Evolutionary conservation across 73 alveolate species (phyloP).

Genomic region (Strombidium stylifer): DNA sequence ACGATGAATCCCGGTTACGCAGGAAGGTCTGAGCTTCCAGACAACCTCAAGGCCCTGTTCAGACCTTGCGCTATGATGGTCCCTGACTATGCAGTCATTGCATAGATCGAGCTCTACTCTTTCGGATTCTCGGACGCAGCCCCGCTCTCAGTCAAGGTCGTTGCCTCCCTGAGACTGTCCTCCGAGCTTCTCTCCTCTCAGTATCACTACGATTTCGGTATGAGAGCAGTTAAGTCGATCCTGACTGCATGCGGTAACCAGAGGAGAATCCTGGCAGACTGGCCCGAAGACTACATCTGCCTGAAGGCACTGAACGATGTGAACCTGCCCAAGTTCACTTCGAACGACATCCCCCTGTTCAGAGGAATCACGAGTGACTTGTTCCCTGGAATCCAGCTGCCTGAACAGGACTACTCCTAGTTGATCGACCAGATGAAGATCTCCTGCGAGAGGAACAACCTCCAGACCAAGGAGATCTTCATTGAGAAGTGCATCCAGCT

Average conservation of each 20-base stretch:
- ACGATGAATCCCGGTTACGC: constrained; percentile 99
- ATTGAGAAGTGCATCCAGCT: constrained; percentile 96
- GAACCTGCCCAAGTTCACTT: constrained; percentile 96
- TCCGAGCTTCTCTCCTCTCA: constrained; percentile 98
- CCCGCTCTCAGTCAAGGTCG: constrained; percentile 96
- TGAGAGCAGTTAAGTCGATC: constrained; percentile 99
- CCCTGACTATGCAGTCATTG: constrained; percentile 98
- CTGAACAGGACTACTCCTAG: constrained; percentile 89
- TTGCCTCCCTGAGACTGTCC: constrained; percentile 94
- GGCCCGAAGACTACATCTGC: constrained; percentile 94
- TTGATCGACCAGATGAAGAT: constrained; percentile 75
- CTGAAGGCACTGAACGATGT: constrained; percentile 97
- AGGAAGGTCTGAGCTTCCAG: constrained; percentile 99
- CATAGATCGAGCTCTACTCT: constrained; percentile 90
- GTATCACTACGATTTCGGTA: constrained; percentile 99
- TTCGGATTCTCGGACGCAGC: constrained; percentile 98
- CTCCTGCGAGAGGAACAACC: constrained; percentile 76
- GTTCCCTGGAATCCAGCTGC: constrained; percentile 98
- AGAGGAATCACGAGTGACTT: constrained; percentile 97
- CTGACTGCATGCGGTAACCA: constrained; percentile 98
- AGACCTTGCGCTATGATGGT: constrained; percentile 99
- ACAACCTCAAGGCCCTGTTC: constrained; percentile 96
- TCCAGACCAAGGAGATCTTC: constrained; percentile 90
- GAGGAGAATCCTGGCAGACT: constrained; percentile 89
- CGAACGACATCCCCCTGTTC: constrained; percentile 98